Percentiles rank a stretch among this genome's conserved stretches.
phyloP scores from a whole-genome alignment of 2,329 filamentous ascomycete species.

The Scedosporium apiospermum region DNA sequence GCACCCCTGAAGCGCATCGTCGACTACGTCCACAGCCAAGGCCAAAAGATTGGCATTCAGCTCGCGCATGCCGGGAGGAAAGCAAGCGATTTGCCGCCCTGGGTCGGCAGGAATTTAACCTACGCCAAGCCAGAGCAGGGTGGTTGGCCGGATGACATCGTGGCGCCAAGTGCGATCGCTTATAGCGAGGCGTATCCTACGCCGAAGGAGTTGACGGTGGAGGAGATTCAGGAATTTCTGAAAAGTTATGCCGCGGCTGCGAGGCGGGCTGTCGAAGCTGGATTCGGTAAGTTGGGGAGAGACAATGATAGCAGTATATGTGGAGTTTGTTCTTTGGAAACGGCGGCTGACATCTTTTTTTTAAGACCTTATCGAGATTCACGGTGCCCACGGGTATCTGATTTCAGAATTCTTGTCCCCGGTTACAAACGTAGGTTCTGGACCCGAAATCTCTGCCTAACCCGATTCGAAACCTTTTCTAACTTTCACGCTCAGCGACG shows the following conservation, averaged over 20 bases:
- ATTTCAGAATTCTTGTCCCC: constrained; percentile 56
- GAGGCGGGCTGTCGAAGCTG: constrained; percentile 54
- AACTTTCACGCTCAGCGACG: constrained; percentile 28
- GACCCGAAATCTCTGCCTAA: neutral
- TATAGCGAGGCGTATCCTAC: constrained; percentile 51
- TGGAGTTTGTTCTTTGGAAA: neutral
- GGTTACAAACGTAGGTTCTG: constrained; percentile 37
- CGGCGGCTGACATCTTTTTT: neutral
- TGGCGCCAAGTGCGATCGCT: constrained; percentile 40
- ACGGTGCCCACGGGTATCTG: constrained; percentile 58
- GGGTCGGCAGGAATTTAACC: constrained; percentile 46
- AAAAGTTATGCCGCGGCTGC: constrained; percentile 49
- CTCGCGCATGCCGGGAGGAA: constrained; percentile 72
- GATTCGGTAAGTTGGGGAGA: constrained; percentile 31
- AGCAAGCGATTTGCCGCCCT: constrained; percentile 51
- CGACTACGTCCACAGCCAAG: constrained; percentile 73
- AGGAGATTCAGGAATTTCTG: constrained; percentile 60
- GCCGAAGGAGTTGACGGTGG: constrained; percentile 58
- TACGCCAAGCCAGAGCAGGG: constrained; percentile 37
- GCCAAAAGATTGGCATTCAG: constrained; percentile 69
- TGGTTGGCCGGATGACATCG: constrained; percentile 49
- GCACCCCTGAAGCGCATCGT: constrained; percentile 59
- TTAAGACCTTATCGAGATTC: constrained; percentile 61
- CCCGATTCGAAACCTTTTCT: neutral
- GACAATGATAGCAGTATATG: neutral